phyloP scores from a whole-genome alignment of 176 grass and related monocot genomes.

The Triticum monococcum region DNA sequence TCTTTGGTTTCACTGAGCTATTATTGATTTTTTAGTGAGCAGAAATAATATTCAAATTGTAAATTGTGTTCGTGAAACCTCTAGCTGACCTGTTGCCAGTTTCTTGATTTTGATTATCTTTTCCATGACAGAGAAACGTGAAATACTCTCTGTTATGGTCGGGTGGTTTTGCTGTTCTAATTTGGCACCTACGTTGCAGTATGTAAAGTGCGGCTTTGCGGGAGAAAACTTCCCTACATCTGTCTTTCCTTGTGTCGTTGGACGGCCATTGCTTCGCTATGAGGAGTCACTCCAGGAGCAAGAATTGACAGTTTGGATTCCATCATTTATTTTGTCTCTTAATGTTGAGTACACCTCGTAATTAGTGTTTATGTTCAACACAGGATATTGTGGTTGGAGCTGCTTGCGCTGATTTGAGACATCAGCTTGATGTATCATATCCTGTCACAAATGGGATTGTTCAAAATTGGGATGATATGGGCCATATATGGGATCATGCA shows the following conservation, averaged over 20 bases:
- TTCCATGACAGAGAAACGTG: not conserved
- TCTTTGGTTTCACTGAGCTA: not conserved
- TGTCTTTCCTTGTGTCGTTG: slow-evolving; percentile 89
- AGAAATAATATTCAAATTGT: not conserved
- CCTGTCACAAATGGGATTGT: slow-evolving; percentile 93
- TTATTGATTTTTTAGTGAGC: not conserved
- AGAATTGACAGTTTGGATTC: slow-evolving; percentile 66
- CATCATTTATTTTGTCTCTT: slow-evolving; percentile 1
- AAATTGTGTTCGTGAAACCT: not conserved
- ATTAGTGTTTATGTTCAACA: not conserved
- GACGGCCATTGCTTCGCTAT: slow-evolving; percentile 81
- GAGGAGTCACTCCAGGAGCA: slow-evolving; percentile 93
- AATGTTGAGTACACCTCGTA: slow-evolving; percentile 24
- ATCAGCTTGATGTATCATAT: slow-evolving; percentile 96
- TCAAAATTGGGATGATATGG: slow-evolving; percentile 99
- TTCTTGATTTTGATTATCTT: not conserved
- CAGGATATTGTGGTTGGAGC: slow-evolving; percentile 97
- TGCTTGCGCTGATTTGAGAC: slow-evolving; percentile 91
- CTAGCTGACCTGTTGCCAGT: not conserved
- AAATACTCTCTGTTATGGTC: not conserved
- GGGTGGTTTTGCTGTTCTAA: slow-evolving; percentile 41
- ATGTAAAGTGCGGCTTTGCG: slow-evolving; percentile 98
- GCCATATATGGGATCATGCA: slow-evolving; percentile 97
- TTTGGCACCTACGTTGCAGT: slow-evolving; percentile 43
- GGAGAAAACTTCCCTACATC: slow-evolving; percentile 92